phyloP scores from a whole-genome alignment of 2,329 filamentous ascomycete species.

The Akanthomyces lecanii region DNA sequence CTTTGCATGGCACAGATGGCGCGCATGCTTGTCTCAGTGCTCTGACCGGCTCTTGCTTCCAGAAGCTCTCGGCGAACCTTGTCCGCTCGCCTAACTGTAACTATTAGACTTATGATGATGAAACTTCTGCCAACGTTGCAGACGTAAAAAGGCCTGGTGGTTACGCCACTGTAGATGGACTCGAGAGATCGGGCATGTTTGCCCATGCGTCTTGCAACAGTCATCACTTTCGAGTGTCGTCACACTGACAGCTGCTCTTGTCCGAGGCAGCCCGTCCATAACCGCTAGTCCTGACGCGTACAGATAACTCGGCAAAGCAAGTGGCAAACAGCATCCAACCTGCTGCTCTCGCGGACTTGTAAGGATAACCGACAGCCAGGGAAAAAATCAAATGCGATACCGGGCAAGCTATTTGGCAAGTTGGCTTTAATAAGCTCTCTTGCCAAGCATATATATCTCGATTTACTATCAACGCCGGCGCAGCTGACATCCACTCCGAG shows the following conservation, averaged over 20 bases:
- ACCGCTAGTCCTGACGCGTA: not conserved
- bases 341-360: not conserved
- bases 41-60: not conserved
- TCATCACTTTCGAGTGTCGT: not conserved
- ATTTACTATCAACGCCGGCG: not conserved
- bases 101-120: not conserved
- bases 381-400: not conserved
- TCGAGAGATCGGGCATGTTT: not conserved
- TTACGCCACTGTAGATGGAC: not conserved
- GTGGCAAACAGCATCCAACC: not conserved
- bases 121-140: not conserved
- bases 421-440: no score
- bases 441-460: not conserved
- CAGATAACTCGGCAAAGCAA: not conserved
- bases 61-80: not conserved
- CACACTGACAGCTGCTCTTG: not conserved
- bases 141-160: not conserved
- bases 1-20: not conserved
- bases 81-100: not conserved
- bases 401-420: not conserved
- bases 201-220: not conserved
- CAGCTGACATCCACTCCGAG: not conserved
- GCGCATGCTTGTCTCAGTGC: not conserved
- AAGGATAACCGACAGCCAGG: not conserved
- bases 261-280: not conserved